Base-by-base conservation (phyloP, 371 early-diverging fungal species). In the Cokeromyces recurvatus region DNA sequence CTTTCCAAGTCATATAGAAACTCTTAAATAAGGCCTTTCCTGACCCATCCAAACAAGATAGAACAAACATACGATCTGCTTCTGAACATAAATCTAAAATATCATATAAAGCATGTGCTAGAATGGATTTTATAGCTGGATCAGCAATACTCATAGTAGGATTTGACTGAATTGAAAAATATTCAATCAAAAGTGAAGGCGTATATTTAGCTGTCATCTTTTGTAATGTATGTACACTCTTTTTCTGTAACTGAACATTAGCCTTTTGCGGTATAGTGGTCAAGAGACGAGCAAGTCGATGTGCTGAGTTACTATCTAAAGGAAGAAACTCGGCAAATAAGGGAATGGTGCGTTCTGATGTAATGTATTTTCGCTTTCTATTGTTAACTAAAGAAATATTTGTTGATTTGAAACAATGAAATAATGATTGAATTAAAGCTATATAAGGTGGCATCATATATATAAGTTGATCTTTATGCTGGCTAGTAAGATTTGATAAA, bases 51-150 rank as follows among this genome's bases (percentile, higher is more conserved):
- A 84, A 54, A 25, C 66, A 74, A 7, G 78, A 71, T 71, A 88
- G 68, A 32, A 90, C 71, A 51, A 82, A 62, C 31, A 77, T 74
- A n/a, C 87, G 65, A 42, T 86, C 89, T 55, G 64, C 64, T 11
- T 84, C 85, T 8, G 69, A 70, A 51, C 86, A 84, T 55, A 88
- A 49, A 60, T 86, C 86, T 58, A 90, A 51, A 21, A 90, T 51
- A 15, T 84, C 71, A 55, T 82, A 87, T 16, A 86, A 49, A 1
- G 85, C 88, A 14, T 77, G 77, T 43, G 71, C 47, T 31, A 90
- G 57, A 0, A 78, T 72, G 4, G 68, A 65, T 45, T 76, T 77
- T n/a, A 78, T 70, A 11, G 55, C 57, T 1, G 73, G 70, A 23
- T 59, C 53, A 1, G 74, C 56, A 15, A 78, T 69, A 17, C 82